Base-by-base conservation (phyloP, 768 basidiomycete genomes). In the Russula earlei region DNA sequence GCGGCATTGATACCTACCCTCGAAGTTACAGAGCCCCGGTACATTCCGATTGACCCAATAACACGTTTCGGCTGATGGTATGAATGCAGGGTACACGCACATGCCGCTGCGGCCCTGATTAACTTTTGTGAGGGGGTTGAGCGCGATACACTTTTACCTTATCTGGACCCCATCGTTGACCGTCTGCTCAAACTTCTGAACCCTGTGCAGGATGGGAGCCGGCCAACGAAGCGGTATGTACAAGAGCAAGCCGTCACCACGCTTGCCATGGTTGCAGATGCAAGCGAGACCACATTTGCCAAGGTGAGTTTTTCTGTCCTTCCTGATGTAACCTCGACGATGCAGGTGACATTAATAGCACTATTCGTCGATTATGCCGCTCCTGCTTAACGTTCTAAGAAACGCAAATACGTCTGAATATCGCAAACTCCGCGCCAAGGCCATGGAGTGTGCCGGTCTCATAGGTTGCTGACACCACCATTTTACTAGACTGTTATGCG, bases 41-140 rank as follows among this genome's bases (percentile, higher is more conserved):
- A 59, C 42, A 72, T 64, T 24, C 45, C n/a, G 5, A 19, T 33
- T 29, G 24, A 54, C 1, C 5, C 14, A n/a, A 41, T 20, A 41
- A 3, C 29, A 10, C 10, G 29, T 10, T 11, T 36, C 17, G 41
- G 41, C 7, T 19, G 34, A 52, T 33, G 11, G 12, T 25, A 25
- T 19, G 27, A 20, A 29, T 8, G 15, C 62, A 91, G 91, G 24
- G 88, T 93, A 0, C 90, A 91, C 59, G 77, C 89, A 0, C 91
- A 94, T 64, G 87, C 91, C 1, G 88, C 90, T 0, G 85, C 91
- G 0, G 90, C 90, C 0, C 74, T 93, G 22, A 90, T 92, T 67
- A 94, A 93, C 67, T 92, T 92, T 71, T 93, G 90, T 68, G 86
- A 92, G 66, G 87, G 89, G 34, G 87, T 89, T 34, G 84, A 82